These are phyloP conservation scores for Thalassiosira hispida DNA, from an alignment of 352 stramenopile species.

Conservation along the genomic window DNA sequence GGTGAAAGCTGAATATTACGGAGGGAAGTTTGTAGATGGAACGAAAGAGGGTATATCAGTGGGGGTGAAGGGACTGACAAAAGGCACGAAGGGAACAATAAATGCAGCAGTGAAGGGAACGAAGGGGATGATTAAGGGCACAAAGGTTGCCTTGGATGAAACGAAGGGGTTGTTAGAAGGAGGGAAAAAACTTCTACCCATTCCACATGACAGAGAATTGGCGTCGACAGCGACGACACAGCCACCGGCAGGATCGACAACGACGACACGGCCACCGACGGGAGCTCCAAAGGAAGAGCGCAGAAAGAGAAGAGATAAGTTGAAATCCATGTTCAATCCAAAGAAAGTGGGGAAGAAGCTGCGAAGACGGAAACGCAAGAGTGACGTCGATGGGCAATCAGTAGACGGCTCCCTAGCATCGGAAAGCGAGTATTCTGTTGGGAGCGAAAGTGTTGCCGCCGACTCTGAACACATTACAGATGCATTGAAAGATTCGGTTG, in stretches of 20 bases:
- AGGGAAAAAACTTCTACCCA: slow-evolving; percentile 16
- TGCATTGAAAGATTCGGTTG: neutral
- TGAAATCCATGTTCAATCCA: slow-evolving; percentile 22
- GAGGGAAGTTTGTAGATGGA: slow-evolving; percentile 38
- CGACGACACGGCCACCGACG: no score
- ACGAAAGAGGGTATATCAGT: slow-evolving; percentile 24
- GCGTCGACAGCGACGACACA: slow-evolving; percentile 3
- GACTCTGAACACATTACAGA: slow-evolving; percentile 14
- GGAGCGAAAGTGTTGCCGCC: slow-evolving; percentile 18
- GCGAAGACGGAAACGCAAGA: neutral
- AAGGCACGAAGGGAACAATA: slow-evolving; percentile 15
- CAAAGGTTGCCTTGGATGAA: neutral
- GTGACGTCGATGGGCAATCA: slow-evolving; percentile 19
- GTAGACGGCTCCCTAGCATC: slow-evolving; percentile 23
- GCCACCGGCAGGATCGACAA: neutral
- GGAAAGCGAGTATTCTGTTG: slow-evolving; percentile 11
- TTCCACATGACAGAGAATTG: slow-evolving; percentile 21
- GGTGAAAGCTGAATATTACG: slow-evolving; percentile 56
- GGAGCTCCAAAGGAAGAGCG: neutral
- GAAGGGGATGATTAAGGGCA: slow-evolving; percentile 2
- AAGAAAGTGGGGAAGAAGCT: slow-evolving; percentile 37
- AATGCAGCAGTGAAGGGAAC: slow-evolving; percentile 27
- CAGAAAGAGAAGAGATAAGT: slow-evolving; percentile 24
- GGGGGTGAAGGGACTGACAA: slow-evolving; percentile 26
- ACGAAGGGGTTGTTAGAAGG: neutral